phyloP scores from a whole-genome alignment of 129 eudicot species.

The Kitagawia praeruptora region DNA sequence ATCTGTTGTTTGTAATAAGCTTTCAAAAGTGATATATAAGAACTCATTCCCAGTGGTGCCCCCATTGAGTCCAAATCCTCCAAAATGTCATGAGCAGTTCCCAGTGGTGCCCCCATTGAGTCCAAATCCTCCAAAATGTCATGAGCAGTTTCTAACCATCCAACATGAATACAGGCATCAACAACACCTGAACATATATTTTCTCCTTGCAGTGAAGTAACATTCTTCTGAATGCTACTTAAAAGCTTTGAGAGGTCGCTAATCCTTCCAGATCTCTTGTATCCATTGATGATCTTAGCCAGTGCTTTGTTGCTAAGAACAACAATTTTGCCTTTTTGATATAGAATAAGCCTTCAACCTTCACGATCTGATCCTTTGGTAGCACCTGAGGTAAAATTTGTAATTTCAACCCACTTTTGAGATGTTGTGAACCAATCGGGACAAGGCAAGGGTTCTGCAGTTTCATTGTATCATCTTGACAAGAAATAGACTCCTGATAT shows the following conservation, averaged over 20 bases:
- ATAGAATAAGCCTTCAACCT: slow-evolving; percentile 37
- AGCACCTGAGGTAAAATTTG: slow-evolving; percentile 50
- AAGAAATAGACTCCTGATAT: slow-evolving; percentile 13
- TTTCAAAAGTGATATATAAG: slow-evolving; percentile 40
- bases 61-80: slow-evolving; percentile 59
- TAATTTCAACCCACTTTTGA: slow-evolving; percentile 47
- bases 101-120: no score
- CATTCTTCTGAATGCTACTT: slow-evolving; percentile 27
- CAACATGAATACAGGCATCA: slow-evolving; percentile 62
- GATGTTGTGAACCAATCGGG: slow-evolving; percentile 65
- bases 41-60: slow-evolving; percentile 9
- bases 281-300: slow-evolving; percentile 52
- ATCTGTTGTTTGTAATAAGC: slow-evolving; percentile 52
- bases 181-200: slow-evolving; percentile 41
- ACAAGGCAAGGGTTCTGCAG: slow-evolving; percentile 30
- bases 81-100: no score
- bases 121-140: no score
- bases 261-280: slow-evolving; percentile 41
- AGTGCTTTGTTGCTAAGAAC: slow-evolving; percentile 50
- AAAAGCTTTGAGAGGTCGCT: slow-evolving; percentile 52
- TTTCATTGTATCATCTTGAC: slow-evolving; percentile 20
- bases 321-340: slow-evolving; percentile 40
- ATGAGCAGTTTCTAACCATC: slow-evolving; percentile 85
- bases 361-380: slow-evolving; percentile 39
- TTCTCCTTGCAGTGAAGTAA: slow-evolving; percentile 14